phyloP scores from a whole-genome alignment of 495 filamentous ascomycete species.

The Penicillium verhagenii region DNA sequence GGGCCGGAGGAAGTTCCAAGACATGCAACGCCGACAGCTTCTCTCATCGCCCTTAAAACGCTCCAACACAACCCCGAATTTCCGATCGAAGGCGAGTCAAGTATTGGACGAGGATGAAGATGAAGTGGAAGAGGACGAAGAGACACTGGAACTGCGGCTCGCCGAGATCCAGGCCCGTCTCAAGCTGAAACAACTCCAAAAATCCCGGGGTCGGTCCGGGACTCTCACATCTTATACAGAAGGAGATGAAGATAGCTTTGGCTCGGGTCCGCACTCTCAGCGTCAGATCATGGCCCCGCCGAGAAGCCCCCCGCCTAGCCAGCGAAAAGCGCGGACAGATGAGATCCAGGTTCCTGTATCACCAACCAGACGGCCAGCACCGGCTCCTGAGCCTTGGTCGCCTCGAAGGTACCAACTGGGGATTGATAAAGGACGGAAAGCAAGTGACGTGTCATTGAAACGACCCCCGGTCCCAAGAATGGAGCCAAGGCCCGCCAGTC shows the following conservation, averaged over 20 bases:
- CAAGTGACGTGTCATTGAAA: slow-evolving; percentile 80
- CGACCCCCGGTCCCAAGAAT: slow-evolving; percentile 54
- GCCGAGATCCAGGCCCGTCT: slow-evolving; percentile 82
- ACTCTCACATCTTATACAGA: slow-evolving; percentile 22
- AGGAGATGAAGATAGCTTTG: slow-evolving; percentile 24
- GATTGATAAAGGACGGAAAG: slow-evolving; percentile 84
- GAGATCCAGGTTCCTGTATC: slow-evolving; percentile 79
- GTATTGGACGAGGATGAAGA: slow-evolving; percentile 39
- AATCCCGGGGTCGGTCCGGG: slow-evolving; percentile 42
- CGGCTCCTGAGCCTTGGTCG: slow-evolving; percentile 58
- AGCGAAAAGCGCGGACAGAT: slow-evolving; percentile 20
- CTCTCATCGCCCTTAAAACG: slow-evolving; percentile 64
- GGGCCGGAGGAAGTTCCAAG: slow-evolving; percentile 68
- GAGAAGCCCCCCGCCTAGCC: slow-evolving; percentile 23
- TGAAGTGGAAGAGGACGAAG: slow-evolving; percentile 77
- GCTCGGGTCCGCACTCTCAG: slow-evolving; percentile 22
- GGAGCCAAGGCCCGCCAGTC: slow-evolving; percentile 30
- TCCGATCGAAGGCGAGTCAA: slow-evolving; percentile 32
- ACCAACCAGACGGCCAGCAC: slow-evolving; percentile 57
- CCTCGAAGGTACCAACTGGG: slow-evolving; percentile 79
- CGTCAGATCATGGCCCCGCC: slow-evolving; percentile 17
- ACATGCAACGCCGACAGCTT: slow-evolving; percentile 60
- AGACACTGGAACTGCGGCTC: slow-evolving; percentile 78
- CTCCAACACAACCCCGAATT: slow-evolving; percentile 40
- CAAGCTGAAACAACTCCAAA: slow-evolving; percentile 84